Evolutionary conservation across 257 asterid species (phyloP).

Genomic region (Solanum chmielewskii): DNA sequence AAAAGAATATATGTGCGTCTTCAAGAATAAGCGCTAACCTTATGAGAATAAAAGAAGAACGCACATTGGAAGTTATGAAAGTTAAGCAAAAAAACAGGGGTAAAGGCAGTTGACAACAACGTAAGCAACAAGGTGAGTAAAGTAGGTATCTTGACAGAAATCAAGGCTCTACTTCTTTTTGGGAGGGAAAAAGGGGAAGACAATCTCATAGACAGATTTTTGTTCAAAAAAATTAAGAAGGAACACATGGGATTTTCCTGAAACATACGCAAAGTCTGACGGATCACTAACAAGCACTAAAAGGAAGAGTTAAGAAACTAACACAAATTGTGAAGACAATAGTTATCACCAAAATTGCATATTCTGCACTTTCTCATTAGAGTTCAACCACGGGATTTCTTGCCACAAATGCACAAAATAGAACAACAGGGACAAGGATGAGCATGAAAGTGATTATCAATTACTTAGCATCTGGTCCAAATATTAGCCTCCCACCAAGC

Average conservation of each 20-base stretch:
- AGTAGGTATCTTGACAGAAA: not conserved
- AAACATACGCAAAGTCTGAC: not conserved
- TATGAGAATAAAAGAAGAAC: not conserved
- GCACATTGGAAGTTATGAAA: not conserved
- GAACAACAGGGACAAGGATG: slow-evolving; percentile 44
- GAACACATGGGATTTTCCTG: not conserved
- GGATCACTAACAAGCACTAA: not conserved
- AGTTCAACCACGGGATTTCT: slow-evolving; percentile 25
- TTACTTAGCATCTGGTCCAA: slow-evolving; percentile 72
- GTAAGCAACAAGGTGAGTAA: not conserved
- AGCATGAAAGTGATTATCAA: slow-evolving; percentile 41
- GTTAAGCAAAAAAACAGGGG: not conserved
- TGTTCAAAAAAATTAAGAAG: not conserved
- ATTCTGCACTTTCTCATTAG: slow-evolving; percentile 24
- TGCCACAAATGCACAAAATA: slow-evolving; percentile 52
- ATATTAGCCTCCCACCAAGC: slow-evolving; percentile 55
- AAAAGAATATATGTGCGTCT: not conserved
- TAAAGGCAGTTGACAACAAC: not conserved
- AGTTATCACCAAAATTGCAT: slow-evolving; percentile 25
- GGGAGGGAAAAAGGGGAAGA: not conserved
- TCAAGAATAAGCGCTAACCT: not conserved
- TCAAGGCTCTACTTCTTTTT: not conserved
- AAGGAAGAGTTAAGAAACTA: slow-evolving; percentile 21
- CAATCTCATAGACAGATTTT: not conserved
- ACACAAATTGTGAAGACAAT: slow-evolving; percentile 35